phyloP scores from a whole-genome alignment of 2,329 filamentous ascomycete genomes.

The Penicillium sp. region DNA sequence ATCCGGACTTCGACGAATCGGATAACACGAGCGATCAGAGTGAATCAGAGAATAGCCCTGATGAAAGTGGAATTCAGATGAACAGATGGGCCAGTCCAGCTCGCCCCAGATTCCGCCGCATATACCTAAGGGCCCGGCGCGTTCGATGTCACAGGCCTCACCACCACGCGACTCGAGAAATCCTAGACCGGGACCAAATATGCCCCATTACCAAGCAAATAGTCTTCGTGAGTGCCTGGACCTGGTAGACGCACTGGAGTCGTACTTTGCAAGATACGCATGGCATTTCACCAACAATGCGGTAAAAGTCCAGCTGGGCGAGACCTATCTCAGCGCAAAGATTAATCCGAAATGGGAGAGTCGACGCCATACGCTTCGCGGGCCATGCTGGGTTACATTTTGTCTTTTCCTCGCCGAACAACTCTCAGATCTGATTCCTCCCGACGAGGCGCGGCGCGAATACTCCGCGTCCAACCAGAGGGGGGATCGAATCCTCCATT shows the following conservation, averaged over 20 bases:
- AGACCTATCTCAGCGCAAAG: not conserved
- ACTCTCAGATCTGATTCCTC: not conserved
- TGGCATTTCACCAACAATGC: conserved; percentile 1
- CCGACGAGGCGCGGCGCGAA: not conserved
- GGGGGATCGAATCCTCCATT: not conserved
- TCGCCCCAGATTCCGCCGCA: not conserved
- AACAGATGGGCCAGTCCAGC: not conserved
- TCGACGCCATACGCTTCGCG: not conserved
- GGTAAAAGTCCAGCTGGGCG: conserved; percentile 9
- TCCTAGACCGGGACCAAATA: conserved; percentile 2
- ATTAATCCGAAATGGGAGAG: not conserved
- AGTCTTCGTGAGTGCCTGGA: conserved; percentile 10
- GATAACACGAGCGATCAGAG: not conserved
- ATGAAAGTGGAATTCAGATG: not conserved
- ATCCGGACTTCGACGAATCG: not conserved
- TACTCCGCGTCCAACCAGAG: not conserved
- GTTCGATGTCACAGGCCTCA: not conserved
- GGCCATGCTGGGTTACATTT: conserved; percentile 5
- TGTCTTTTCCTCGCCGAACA: conserved; percentile 17
- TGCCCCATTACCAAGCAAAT: conserved; percentile 8
- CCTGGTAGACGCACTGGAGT: conserved; percentile 11
- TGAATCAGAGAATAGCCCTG: not conserved
- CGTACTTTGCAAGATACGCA: conserved; percentile 9
- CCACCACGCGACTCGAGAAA: not conserved
- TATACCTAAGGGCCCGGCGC: not conserved